These are phyloP conservation scores for Argentina anserina DNA, from an alignment of 306 rosid genomes.

Conservation along the genomic window DNA sequence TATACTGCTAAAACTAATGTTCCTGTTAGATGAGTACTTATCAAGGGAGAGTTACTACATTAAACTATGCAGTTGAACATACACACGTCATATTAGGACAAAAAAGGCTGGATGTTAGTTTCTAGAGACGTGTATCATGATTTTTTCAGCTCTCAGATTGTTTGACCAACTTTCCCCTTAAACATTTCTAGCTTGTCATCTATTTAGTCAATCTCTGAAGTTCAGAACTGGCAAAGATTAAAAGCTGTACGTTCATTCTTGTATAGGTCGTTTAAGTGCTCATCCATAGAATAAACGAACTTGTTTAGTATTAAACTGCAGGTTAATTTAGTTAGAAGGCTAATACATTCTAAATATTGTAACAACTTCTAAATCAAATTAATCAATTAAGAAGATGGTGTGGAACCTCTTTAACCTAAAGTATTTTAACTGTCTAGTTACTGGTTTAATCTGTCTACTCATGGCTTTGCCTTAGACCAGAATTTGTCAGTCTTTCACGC, in stretches of 20 bases:
- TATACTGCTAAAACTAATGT: background rate
- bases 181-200: background rate
- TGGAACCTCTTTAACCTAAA: background rate
- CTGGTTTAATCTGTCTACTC: background rate
- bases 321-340: background rate
- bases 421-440: background rate
- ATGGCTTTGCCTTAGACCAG: background rate
- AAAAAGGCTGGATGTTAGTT: background rate
- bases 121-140: background rate
- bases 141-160: background rate
- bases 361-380: background rate
- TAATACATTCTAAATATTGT: background rate
- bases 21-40: background rate
- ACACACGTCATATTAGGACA: background rate
- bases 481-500: background rate
- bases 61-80: slow-evolving; percentile 1
- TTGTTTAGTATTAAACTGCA: background rate
- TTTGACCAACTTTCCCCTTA: background rate
- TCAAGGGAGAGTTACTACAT: background rate
- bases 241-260: background rate
- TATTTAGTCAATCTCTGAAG: background rate
- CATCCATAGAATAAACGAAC: background rate
- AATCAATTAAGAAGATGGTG: background rate
- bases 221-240: background rate
- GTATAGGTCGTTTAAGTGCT: background rate